Evolutionary conservation across 768 basidiomycete species (phyloP), one percentile per base, ranked within the genome.

Genomic region (Rhodotorula sphaerocarpa): DNA sequence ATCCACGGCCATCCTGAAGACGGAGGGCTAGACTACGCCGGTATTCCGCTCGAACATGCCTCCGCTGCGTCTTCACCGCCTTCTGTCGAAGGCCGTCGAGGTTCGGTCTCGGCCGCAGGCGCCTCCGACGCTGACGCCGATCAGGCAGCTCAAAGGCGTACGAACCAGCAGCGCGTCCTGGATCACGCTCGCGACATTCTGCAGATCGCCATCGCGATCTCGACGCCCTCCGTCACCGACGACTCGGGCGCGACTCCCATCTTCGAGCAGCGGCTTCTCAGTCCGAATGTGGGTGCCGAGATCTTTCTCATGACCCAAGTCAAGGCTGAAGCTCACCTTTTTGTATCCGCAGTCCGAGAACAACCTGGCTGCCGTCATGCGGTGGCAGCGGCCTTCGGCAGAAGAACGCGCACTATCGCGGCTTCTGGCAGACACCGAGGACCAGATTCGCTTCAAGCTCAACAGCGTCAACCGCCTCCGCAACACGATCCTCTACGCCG

Each of bases 391-490:
- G 73, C 92, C 91, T 14, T 78, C 80, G 20, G 87, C 86, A 18
- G 88, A 90, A 64, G 95, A 97, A 74, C 78, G 83, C 5, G 93
- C 90, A 0, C 79, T 97, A 55, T 78, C 82, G 5, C 84, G 90
- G 70, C 82, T 99, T 27, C 81, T 87, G 55, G 83, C 87, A 70
- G 92, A 97, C 72, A 86, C 85, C 12, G 90, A 92, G 69, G 83
- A 88, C 41, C 81, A 92, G 53, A 87, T 92, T 81, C 80, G 88
- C 36, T 86, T 88, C 76, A 99, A 99, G 80, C 82, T 91, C 66
- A 91, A 92, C 75, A 90, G 86, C 69, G 88, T 96, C 52, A 87
- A 90, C 66, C 84, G 95, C 43, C 84, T 99, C 84, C 89, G 93
- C 76, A 95, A 93, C 73, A 96, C 91, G 25, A 91, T 99, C 70